A percentile compares a stretch with the other conserved stretches of the same genome.
Conservation (phyloP, 2,329 filamentous ascomycete genomes). For the Aciculosporium take region DNA sequence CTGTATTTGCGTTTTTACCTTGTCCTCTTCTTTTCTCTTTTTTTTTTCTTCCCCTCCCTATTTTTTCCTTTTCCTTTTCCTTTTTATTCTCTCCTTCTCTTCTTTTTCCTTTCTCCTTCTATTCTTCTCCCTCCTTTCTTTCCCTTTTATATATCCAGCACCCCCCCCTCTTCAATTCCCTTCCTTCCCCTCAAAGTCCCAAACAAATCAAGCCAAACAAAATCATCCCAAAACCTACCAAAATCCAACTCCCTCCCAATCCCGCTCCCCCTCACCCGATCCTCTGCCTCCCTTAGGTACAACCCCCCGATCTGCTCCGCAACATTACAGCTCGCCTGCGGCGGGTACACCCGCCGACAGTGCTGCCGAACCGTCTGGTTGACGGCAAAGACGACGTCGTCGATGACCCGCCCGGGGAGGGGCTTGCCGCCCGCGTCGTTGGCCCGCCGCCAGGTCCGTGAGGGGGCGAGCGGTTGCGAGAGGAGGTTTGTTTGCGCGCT, state of each 20-base stretch:
- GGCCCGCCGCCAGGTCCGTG: constrained; percentile 35
- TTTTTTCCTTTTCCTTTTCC: too few species aligned
- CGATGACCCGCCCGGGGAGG: constrained; percentile 34
- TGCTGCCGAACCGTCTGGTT: constrained; percentile 53
- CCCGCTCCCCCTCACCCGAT: constrained; percentile 19
- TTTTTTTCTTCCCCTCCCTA: too few species aligned
- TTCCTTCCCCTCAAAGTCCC: too few species aligned
- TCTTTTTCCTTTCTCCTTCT: too few species aligned
- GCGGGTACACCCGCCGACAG: constrained; percentile 48
- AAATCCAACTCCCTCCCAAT: constrained; percentile 29
- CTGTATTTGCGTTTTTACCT: too few species aligned
- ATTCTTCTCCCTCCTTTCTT: too few species aligned
- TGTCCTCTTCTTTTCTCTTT: too few species aligned
- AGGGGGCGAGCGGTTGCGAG: constrained; percentile 42
- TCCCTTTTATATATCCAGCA: too few species aligned
- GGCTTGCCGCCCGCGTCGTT: constrained; percentile 28
- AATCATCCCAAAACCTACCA: constrained; percentile 22
- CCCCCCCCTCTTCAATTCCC: too few species aligned
- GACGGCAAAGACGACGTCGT: constrained; percentile 42
- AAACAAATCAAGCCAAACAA: too few species aligned
- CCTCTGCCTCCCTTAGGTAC: constrained; percentile 38
- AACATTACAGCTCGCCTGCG: constrained; percentile 55
- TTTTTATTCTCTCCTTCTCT: background rate
- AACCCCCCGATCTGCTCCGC: constrained; percentile 58
- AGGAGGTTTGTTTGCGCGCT: constrained; percentile 47